phyloP scores from a whole-genome alignment of 2,329 filamentous ascomycete species.

The Colletotrichum filicis region DNA sequence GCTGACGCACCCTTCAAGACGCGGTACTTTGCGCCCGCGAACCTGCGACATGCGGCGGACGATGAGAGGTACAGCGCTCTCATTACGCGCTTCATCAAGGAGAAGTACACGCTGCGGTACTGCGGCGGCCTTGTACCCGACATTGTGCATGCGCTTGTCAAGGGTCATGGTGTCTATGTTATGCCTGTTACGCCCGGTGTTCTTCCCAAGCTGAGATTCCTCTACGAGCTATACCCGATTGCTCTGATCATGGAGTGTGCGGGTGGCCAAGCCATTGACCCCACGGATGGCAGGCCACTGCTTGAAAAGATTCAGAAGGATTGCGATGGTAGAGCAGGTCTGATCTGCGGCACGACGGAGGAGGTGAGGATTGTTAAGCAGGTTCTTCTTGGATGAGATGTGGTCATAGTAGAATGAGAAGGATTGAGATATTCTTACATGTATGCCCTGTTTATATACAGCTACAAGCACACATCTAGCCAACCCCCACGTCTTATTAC shows the following conservation, averaged over 20 bases:
- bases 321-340: constrained; percentile 60
- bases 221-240: constrained; percentile 71
- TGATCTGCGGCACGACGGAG: constrained; percentile 61
- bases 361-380: constrained; percentile 55
- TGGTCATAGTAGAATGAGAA: too few species aligned
- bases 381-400: constrained; percentile 34
- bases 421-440: too few species aligned
- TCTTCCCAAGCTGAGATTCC: constrained; percentile 65
- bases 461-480: too few species aligned
- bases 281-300: constrained; percentile 52
- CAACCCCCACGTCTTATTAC: too few species aligned
- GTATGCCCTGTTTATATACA: too few species aligned
- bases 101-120: constrained; percentile 69
- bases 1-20: constrained; percentile 53
- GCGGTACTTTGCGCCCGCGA: constrained; percentile 71
- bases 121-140: constrained; percentile 71
- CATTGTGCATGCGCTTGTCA: constrained; percentile 67
- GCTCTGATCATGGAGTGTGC: constrained; percentile 70
- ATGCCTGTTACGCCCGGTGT: constrained; percentile 64
- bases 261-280: constrained; percentile 66
- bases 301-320: constrained; percentile 50
- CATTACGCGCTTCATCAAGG: constrained; percentile 59
- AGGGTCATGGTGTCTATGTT: constrained; percentile 71
- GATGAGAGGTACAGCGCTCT: constrained; percentile 59
- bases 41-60: constrained; percentile 67